phyloP scores from a whole-genome alignment of 306 rosid species.

The Vigna hirtella region DNA sequence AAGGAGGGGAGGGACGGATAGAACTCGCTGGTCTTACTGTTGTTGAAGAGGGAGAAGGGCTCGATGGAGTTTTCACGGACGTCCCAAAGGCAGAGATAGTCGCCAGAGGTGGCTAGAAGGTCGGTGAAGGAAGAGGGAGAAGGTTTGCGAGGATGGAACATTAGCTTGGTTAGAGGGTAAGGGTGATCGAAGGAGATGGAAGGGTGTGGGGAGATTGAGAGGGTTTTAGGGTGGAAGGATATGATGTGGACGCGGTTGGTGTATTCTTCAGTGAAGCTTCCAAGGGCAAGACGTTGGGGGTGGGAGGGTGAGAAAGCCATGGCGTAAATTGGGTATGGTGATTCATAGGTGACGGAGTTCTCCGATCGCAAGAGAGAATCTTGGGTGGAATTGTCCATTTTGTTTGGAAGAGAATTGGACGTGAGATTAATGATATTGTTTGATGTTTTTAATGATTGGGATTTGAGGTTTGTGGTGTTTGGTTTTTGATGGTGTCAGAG shows the following conservation, averaged over 20 bases:
- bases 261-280: conserved; percentile 86
- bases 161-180: conserved; percentile 94
- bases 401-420: not conserved
- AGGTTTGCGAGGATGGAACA: conserved; percentile 67
- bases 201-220: conserved; percentile 58
- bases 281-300: conserved; percentile 70
- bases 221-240: conserved; percentile 78
- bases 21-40: conserved; percentile 82
- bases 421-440: too few species aligned
- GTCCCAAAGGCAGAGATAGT: conserved; percentile 98
- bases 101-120: conserved; percentile 93
- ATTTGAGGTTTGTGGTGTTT: too few species aligned
- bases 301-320: conserved; percentile 58
- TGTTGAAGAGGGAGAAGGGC: conserved; percentile 75
- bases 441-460: too few species aligned
- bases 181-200: conserved; percentile 94
- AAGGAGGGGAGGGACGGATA: conserved; percentile 92
- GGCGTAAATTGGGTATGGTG: conserved; percentile 81
- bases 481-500: too few species aligned
- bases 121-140: conserved; percentile 46
- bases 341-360: conserved; percentile 69
- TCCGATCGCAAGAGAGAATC: conserved; percentile 72
- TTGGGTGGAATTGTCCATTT: conserved; percentile 73
- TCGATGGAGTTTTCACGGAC: conserved; percentile 69
- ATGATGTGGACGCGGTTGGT: conserved; percentile 84